Evolutionary conservation across 192 early-diverging fungal species (phyloP), one percentile per base, ranked within the genome.

Genomic region (Coemansia sp.): DNA sequence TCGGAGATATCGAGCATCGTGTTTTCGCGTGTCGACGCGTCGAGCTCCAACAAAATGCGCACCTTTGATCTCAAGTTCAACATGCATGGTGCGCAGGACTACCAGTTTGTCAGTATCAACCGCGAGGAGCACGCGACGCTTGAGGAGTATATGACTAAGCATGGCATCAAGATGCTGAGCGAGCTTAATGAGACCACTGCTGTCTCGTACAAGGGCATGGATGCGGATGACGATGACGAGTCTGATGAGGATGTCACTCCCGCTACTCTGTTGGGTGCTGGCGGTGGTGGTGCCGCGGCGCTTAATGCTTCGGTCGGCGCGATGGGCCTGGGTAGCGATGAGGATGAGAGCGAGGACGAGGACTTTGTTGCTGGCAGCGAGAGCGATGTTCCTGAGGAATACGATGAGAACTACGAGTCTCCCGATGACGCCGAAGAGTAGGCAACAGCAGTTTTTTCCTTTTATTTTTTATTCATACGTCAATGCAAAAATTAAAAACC

Each of bases 21-120:
- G 16, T 99, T 99, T 74, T 90, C 93, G 24, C 91, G 97, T 65
- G 92, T 84, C 4, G 80, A 71, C 13, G 65, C 77, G 11, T 73
- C 84, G n/a, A 75, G 79, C 22, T 75, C 85, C 10, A 83, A 74
- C 55, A 69, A 84, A 32, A 73, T 84, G 61, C 85, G 84, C 62
- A 99, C 95, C 3, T 95, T 99, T 82, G 97, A 99, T 75, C 86
- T 99, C 76, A 94, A 92, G 80, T 89, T 99, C 81, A 92, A 90
- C 70, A 89, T 97, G 87, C 88, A 89, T 43, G 83, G 84, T 32
- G 86, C 88, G 0, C 85, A 80, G 34, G 95, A 97, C 58, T 90
- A 89, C 73, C 89, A 90, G 61, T 97, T 96, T 84, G 89, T 89
- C 34, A 93, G 90, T 70, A 93, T 99, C 49, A 89, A 93, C 58